Evolutionary conservation across 169 alveolate genomes (phyloP).

Genomic region (Plasmodium gallinaceum): DNA sequence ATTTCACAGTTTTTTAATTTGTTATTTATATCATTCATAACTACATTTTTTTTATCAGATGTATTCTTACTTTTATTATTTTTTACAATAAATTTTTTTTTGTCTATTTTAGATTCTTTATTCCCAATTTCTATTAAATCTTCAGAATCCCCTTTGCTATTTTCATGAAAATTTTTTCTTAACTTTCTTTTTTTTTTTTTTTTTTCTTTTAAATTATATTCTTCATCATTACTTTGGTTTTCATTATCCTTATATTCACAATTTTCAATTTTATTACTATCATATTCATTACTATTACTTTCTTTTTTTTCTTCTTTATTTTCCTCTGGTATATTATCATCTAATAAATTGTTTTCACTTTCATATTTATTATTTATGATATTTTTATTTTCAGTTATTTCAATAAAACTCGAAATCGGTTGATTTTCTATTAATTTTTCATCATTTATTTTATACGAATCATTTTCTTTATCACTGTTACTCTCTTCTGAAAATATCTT

Average conservation of each 20-base stretch:
- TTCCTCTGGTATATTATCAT: not conserved
- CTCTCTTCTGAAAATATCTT: constrained; percentile 8
- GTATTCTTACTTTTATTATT: not conserved
- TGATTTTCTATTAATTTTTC: not conserved
- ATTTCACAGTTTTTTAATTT: not conserved
- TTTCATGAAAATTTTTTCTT: not conserved
- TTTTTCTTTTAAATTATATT: constrained; percentile 19
- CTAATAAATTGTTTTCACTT: not conserved
- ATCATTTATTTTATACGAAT: not conserved
- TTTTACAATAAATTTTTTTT: constrained; percentile 17
- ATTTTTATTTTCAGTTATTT: not conserved
- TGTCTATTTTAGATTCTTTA: constrained; percentile 5
- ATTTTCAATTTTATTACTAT: not conserved
- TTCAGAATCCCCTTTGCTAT: constrained; percentile 4
- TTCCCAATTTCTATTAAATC: not conserved
- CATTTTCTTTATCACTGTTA: constrained; percentile 17
- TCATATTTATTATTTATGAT: not conserved
- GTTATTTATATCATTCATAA: not conserved
- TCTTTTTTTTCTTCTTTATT: not conserved
- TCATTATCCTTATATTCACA: constrained; percentile 4
- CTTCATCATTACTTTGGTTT: not conserved
- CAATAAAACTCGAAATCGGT: not conserved
- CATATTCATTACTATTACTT: not conserved
- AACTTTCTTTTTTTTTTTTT: constrained; percentile 32
- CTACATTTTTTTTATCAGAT: not conserved